A percentile compares a stretch with the other conserved stretches of the same genome.
These are phyloP conservation scores for Marasmius tenuissimus DNA, from an alignment of 1,284 basidiomycete genomes.

Conservation along the genomic window DNA sequence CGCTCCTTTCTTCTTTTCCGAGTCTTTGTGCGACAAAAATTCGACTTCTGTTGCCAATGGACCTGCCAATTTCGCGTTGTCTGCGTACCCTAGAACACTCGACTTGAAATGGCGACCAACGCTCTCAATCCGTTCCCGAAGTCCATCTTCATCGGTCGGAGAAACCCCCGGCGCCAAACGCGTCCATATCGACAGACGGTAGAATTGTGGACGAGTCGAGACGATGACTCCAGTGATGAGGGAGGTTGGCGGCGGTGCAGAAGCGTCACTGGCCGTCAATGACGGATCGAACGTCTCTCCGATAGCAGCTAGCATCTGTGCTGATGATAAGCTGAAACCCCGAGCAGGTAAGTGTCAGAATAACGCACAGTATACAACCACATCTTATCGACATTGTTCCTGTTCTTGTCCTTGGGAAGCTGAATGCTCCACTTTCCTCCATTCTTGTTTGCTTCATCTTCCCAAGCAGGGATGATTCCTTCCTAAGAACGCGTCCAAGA, in stretches of 20 bases:
- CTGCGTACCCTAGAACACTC: constrained; percentile 80
- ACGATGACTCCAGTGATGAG: constrained; percentile 96
- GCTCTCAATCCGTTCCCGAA: constrained; percentile 71
- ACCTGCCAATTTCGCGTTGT: constrained; percentile 75
- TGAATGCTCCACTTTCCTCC: constrained; percentile 99
- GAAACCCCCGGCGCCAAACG: constrained; percentile 65
- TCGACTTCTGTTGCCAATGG: constrained; percentile 91
- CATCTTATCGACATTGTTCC: constrained; percentile 85
- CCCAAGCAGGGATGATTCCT: constrained; percentile 95
- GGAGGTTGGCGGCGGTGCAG: constrained; percentile 53
- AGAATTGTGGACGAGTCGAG: constrained; percentile 92
- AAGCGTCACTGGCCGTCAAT: constrained; percentile 50
- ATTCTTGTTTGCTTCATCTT: constrained; percentile 92
- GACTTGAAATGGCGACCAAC: constrained; percentile 86
- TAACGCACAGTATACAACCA: constrained; percentile 92
- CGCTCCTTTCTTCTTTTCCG: constrained; percentile 87
- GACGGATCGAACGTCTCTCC: constrained; percentile 95
- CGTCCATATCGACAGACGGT: constrained; percentile 97
- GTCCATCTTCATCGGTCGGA: constrained; percentile 47
- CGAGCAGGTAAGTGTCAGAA: constrained; percentile 3
- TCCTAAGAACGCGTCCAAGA: constrained; percentile 51
- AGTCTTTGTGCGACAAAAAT: constrained; percentile 93
- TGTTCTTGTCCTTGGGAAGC: constrained; percentile 93
- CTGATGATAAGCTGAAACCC: not conserved
- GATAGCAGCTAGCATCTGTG: constrained; percentile 95